phyloP scores from a whole-genome alignment of 306 rosid genomes.

The Dicorynia guianensis region DNA sequence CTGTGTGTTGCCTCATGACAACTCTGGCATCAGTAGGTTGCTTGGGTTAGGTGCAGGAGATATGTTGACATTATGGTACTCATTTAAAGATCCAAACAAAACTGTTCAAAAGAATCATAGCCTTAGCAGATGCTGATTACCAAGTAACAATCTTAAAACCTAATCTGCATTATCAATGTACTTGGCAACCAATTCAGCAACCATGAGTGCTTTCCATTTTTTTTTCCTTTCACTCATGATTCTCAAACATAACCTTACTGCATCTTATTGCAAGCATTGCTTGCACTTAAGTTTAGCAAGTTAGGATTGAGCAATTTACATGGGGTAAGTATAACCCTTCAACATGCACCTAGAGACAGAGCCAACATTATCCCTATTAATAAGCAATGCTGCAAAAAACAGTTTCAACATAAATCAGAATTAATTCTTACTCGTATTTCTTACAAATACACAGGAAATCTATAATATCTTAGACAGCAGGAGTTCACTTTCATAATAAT shows the following conservation, averaged over 20 bases:
- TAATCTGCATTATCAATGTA: neutral
- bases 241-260: slow-evolving; percentile 17
- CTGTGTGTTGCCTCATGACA: neutral
- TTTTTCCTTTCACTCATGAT: slow-evolving; percentile 10
- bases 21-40: neutral
- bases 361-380: slow-evolving; percentile 1
- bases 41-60: neutral
- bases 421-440: slow-evolving; percentile 3
- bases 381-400: neutral
- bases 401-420: neutral
- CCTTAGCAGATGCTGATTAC: neutral
- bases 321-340: neutral
- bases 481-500: neutral
- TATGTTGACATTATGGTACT: neutral
- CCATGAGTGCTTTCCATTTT: slow-evolving; percentile 24
- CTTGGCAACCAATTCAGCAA: neutral
- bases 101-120: neutral
- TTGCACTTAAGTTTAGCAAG: neutral
- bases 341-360: neutral
- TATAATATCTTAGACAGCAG: slow-evolving; percentile 7
- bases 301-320: slow-evolving; percentile 1
- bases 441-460: neutral
- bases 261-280: slow-evolving; percentile 1
- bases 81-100: slow-evolving; percentile 1
- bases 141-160: neutral